Evolutionary conservation across 1,284 basidiomycete species (phyloP), one percentile per base, ranked within the genome.

Genomic region (Puccinia coronata): DNA sequence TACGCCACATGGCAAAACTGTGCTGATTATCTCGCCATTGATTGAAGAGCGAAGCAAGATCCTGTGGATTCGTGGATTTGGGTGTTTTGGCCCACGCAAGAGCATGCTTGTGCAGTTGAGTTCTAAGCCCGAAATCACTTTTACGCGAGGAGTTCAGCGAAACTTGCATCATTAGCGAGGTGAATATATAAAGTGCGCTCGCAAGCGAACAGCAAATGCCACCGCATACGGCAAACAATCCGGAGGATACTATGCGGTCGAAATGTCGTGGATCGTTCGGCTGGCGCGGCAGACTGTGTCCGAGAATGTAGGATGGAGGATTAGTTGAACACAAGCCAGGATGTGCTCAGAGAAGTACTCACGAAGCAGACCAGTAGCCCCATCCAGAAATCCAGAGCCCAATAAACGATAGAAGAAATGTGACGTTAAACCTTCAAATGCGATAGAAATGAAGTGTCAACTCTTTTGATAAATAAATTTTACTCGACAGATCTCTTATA

Each of bases 351-450:
- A 63, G 20, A 63, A 36, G n/a, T 5, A 63, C 61, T 63, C 61
- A 63, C 61, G 61, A 63, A 41, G 61, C 61, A 63, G 61, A 63
- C 61, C 61, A 63, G 61, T 63, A 63, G 36, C 61, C 61, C 61
- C 61, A 63, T 63, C 61, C 61, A 63, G 61, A 63, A 41, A 31
- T 63, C 61, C 61, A 63, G 36, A 63, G 61, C 20, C 61, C 61
- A 20, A 41, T 63, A 31, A 34, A 63, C 4, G 36, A 63, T 23
- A 63, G 16, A 39, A 63, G 61, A 41, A 63, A 63, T 63, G 61
- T n/a, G n/a, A 39, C 18, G 25, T 63, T 63, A 41, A 63, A 63
- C 61, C 61, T 63, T 63, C 4, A 63, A 9, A 63, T 63, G 31
- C 16, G 20, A 41, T 41, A 41, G 34, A 39, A 63, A n/a, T 39